phyloP scores from a whole-genome alignment of 2,329 filamentous ascomycete genomes.

The Akanthomyces lecanii region DNA sequence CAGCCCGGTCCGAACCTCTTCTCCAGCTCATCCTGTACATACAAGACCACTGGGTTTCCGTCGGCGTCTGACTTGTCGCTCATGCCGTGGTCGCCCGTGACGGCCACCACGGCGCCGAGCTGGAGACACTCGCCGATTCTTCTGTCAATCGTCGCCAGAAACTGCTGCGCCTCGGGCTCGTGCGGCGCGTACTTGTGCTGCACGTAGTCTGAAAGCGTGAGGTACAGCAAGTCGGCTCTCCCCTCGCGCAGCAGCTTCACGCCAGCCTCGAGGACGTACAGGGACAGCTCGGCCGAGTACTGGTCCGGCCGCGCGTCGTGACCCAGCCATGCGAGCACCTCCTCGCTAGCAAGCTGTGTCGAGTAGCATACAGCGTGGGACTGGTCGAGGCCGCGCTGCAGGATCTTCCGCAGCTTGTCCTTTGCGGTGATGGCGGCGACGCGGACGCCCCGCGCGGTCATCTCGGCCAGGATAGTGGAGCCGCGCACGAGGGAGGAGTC shows the following conservation, averaged over 20 bases:
- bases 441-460: conserved; percentile 35
- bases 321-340: conserved; percentile 36
- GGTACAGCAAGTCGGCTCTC: conserved; percentile 37
- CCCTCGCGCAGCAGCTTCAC: conserved; percentile 37
- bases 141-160: conserved; percentile 32
- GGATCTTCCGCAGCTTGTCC: conserved; percentile 39
- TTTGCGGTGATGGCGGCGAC: conserved; percentile 42
- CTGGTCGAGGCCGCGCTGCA: conserved; percentile 32
- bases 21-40: conserved; percentile 35
- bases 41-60: conserved; percentile 36
- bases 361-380: conserved; percentile 36
- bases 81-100: conserved; percentile 43
- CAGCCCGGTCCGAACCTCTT: conserved; percentile 27
- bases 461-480: conserved; percentile 38
- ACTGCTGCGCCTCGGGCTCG: conserved; percentile 33
- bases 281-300: conserved; percentile 40
- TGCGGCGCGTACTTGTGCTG: conserved; percentile 40
- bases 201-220: conserved; percentile 42
- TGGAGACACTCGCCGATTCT: conserved; percentile 30
- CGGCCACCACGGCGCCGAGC: conserved; percentile 33
- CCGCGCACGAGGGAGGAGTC: conserved; percentile 38
- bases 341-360: conserved; percentile 32
- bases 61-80: conserved; percentile 33
- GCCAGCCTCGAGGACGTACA: conserved; percentile 41
- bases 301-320: conserved; percentile 31